Percentiles rank a stretch among this genome's conserved stretches.
These are phyloP conservation scores for Arthroderma uncinatum DNA, from an alignment of 2,329 filamentous ascomycete species.

Conservation along the genomic window DNA sequence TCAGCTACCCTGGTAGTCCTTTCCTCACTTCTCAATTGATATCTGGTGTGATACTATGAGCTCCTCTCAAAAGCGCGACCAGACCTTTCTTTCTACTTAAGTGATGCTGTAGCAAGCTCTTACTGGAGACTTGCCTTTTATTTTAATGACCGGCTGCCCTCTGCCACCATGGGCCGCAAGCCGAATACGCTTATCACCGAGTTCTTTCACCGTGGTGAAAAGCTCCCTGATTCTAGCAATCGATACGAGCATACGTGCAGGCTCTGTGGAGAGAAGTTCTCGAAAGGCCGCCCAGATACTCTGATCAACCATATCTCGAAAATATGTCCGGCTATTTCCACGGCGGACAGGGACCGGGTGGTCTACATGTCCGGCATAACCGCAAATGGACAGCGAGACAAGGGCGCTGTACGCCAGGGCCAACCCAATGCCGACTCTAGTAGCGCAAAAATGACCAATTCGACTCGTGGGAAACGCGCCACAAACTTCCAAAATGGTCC, in stretches of 20 bases:
- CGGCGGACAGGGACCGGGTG: conserved; percentile 64
- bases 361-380: conserved; percentile 49
- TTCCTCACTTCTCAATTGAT: not conserved
- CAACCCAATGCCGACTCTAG: conserved; percentile 14
- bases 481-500: conserved; percentile 10
- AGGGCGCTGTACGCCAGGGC: conserved; percentile 26
- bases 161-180: conserved; percentile 58
- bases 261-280: conserved; percentile 75
- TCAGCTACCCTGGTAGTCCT: not conserved
- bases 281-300: conserved; percentile 77
- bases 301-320: conserved; percentile 72
- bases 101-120: not conserved
- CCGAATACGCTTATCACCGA: conserved; percentile 76
- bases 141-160: not conserved
- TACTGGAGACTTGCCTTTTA: not conserved
- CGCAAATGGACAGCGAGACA: conserved; percentile 10
- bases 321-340: conserved; percentile 68
- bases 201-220: conserved; percentile 77
- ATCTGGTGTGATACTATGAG: not conserved
- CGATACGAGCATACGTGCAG: conserved; percentile 87
- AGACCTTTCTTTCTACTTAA: not conserved
- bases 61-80: not conserved
- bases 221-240: conserved; percentile 81
- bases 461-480: conserved; percentile 37
- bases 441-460: conserved; percentile 19